These are phyloP conservation scores for Rhizopus arrhizus DNA, from an alignment of 371 early-diverging fungal genomes.

Conservation along the genomic window DNA sequence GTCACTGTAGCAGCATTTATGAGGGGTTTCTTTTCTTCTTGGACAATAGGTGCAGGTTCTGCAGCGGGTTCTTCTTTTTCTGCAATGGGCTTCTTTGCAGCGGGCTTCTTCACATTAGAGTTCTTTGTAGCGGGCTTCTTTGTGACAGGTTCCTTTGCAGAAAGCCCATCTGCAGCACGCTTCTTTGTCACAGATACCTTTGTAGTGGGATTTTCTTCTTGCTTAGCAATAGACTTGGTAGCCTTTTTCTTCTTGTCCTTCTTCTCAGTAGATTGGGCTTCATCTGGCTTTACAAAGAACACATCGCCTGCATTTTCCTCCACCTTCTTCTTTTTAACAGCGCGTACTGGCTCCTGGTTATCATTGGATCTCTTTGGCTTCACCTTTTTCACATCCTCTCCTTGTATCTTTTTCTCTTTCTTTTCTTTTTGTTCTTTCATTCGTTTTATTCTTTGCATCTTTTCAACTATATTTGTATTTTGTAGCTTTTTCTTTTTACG, in stretches of 20 bases:
- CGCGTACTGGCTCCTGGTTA: slow-evolving; percentile 9
- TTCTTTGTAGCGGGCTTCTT: slow-evolving; percentile 4
- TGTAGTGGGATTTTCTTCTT: background rate
- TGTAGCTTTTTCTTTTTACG: slow-evolving; percentile 61
- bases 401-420: slow-evolving; percentile 30
- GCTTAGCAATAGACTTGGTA: slow-evolving; percentile 9
- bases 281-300: slow-evolving; percentile 21
- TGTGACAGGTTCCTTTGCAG: background rate
- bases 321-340: slow-evolving; percentile 18
- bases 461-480: slow-evolving; percentile 42
- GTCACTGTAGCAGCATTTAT: slow-evolving; percentile 2
- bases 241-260: slow-evolving; percentile 8
- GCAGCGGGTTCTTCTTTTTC: background rate
- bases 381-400: slow-evolving; percentile 12
- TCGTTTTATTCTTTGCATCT: slow-evolving; percentile 44
- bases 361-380: slow-evolving; percentile 12
- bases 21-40: slow-evolving; percentile 3
- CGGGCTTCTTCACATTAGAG: background rate
- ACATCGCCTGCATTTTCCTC: slow-evolving; percentile 12
- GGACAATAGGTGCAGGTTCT: background rate
- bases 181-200: slow-evolving; percentile 21
- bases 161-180: slow-evolving; percentile 1
- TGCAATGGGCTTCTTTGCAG: background rate
- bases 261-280: background rate
- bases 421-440: slow-evolving; percentile 34